phyloP scores from a whole-genome alignment of 1,284 basidiomycete genomes.

The Inonotus obliquus region DNA sequence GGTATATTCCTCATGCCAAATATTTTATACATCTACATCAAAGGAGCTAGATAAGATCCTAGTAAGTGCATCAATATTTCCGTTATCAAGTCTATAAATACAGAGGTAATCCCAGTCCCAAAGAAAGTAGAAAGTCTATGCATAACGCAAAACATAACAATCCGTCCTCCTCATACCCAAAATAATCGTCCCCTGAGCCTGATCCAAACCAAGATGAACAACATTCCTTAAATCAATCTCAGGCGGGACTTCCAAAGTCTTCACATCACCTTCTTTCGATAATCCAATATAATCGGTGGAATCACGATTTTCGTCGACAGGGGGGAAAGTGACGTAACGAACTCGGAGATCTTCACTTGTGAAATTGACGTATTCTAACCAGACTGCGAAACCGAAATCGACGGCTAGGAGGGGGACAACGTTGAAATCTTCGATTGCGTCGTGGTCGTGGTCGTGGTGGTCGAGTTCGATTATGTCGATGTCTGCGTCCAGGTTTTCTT shows the following conservation, averaged over 20 bases:
- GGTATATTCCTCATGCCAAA: too few species aligned
- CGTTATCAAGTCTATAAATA: background rate
- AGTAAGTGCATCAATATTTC: background rate
- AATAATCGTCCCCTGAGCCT: constrained; percentile 69
- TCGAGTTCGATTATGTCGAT: too few species aligned
- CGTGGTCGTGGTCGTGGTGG: constrained; percentile 16
- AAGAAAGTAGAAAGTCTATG: background rate
- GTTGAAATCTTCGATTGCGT: constrained; percentile 38
- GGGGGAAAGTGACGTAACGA: constrained; percentile 65
- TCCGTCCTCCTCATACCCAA: constrained; percentile 60
- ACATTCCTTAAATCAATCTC: constrained; percentile 59
- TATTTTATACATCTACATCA: background rate
- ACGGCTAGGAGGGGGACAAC: constrained; percentile 67
- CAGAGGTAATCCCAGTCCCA: background rate
- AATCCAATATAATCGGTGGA: constrained; percentile 8
- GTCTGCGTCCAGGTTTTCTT: too few species aligned
- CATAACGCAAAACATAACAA: constrained; percentile 66
- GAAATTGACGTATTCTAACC: constrained; percentile 56
- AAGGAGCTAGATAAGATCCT: background rate
- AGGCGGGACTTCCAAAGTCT: constrained; percentile 56
- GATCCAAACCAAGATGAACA: constrained; percentile 74
- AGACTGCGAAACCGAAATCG: constrained; percentile 74
- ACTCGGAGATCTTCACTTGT: constrained; percentile 42
- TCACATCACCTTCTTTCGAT: constrained; percentile 29
- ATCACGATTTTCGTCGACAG: constrained; percentile 33